phyloP scores from a whole-genome alignment of 2,329 filamentous ascomycete genomes.

The Ambrosiella beaveri region DNA sequence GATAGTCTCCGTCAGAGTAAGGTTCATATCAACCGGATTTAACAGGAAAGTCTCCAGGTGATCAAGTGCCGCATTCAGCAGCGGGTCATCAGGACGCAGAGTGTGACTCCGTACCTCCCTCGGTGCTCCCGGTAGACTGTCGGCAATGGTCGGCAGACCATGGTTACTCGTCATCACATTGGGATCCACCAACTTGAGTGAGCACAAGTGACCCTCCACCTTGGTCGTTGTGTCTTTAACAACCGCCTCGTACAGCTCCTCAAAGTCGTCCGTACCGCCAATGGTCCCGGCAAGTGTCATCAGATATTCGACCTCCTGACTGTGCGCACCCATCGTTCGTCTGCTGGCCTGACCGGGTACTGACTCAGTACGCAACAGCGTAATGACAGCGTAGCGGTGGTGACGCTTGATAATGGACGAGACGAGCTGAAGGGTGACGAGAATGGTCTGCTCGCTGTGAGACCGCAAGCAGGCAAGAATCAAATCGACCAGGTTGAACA shows the following conservation, averaged over 20 bases:
- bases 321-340: slow-evolving; percentile 56
- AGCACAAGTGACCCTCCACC: slow-evolving; percentile 58
- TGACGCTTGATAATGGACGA: slow-evolving; percentile 76
- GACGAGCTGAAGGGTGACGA: slow-evolving; percentile 73
- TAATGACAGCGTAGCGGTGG: slow-evolving; percentile 68
- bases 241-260: slow-evolving; percentile 55
- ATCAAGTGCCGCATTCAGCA: slow-evolving; percentile 48
- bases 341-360: slow-evolving; percentile 32
- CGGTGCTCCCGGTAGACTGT: slow-evolving; percentile 43
- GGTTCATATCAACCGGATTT: slow-evolving; percentile 80
- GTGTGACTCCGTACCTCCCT: slow-evolving; percentile 43
- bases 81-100: slow-evolving; percentile 43
- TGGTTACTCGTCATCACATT: slow-evolving; percentile 38
- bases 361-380: slow-evolving; percentile 51
- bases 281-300: slow-evolving; percentile 51
- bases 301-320: slow-evolving; percentile 57
- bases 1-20: slow-evolving; percentile 70
- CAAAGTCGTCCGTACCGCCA: slow-evolving; percentile 51
- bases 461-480: slow-evolving; percentile 74
- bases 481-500: slow-evolving; percentile 89
- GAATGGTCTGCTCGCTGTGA: slow-evolving; percentile 70
- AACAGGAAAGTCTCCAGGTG: slow-evolving; percentile 67
- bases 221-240: slow-evolving; percentile 52
- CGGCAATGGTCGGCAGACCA: slow-evolving; percentile 35
- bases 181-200: slow-evolving; percentile 47